Conservation (phyloP, 2,329 filamentous ascomycete species). For the Fusarium globosum region DNA sequence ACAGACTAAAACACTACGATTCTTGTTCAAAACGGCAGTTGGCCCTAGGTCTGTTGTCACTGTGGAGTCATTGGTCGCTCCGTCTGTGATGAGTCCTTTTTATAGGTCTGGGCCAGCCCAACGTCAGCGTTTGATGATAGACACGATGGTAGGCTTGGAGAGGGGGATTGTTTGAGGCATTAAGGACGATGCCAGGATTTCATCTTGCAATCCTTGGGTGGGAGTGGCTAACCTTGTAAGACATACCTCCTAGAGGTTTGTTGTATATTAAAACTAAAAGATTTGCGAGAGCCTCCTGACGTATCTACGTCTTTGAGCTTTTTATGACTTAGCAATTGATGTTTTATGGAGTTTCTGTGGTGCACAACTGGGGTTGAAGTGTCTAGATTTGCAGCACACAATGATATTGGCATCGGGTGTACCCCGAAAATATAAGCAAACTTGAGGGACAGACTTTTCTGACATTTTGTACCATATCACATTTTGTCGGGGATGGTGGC, state of each 20-base stretch:
- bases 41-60: conserved; percentile 28
- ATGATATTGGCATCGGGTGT: too few relatives aligned
- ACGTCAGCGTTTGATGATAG: conserved; percentile 12
- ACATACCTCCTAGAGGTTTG: conserved; percentile 25
- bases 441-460: not conserved
- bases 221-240: conserved; percentile 13
- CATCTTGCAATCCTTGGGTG: not conserved
- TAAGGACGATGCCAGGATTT: conserved; percentile 17
- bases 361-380: not conserved
- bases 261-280: conserved; percentile 38
- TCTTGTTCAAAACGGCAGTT: conserved; percentile 29
- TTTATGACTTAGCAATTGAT: conserved; percentile 37
- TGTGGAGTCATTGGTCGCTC: conserved; percentile 20
- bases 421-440: not conserved
- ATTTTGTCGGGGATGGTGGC: not conserved
- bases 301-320: conserved; percentile 25
- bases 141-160: conserved; percentile 12
- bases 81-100: conserved; percentile 7
- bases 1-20: conserved; percentile 33
- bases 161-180: conserved; percentile 15
- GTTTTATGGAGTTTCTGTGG: conserved; percentile 7
- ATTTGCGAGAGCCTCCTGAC: conserved; percentile 19
- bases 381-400: not conserved
- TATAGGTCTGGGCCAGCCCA: not conserved
- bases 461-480: not conserved